Evolutionary conservation across 768 basidiomycete genomes (phyloP).

Genomic region (Russula lepida): DNA sequence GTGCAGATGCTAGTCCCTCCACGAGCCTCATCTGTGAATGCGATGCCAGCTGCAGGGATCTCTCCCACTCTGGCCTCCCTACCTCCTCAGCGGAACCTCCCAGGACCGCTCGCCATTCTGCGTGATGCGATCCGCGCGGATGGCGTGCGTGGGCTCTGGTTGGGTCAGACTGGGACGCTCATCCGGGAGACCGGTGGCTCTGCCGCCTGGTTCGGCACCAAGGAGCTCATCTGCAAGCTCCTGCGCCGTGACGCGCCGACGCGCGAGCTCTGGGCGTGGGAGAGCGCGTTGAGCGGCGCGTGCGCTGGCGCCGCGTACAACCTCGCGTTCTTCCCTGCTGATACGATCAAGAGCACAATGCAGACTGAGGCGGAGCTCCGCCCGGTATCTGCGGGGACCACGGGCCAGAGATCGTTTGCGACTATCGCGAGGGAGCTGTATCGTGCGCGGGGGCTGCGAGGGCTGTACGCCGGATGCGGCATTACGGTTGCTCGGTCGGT

Average conservation of each 20-base stretch:
- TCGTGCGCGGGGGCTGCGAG: slow-evolving; percentile 62
- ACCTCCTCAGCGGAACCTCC: slow-evolving; percentile 32
- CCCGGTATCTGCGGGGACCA: slow-evolving; percentile 37
- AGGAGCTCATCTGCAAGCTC: slow-evolving; percentile 61
- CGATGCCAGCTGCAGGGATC: slow-evolving; percentile 33
- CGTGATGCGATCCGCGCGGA: slow-evolving; percentile 50
- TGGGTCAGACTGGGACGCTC: slow-evolving; percentile 89
- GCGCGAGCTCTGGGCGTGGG: slow-evolving; percentile 43
- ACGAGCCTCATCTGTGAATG: slow-evolving; percentile 14
- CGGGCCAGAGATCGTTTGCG: slow-evolving; percentile 39
- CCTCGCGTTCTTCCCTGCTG: slow-evolving; percentile 88
- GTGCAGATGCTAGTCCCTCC: slow-evolving; percentile 73
- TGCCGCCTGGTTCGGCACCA: slow-evolving; percentile 85
- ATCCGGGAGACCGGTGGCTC: slow-evolving; percentile 90
- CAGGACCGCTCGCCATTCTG: slow-evolving; percentile 69
- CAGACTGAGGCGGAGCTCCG: slow-evolving; percentile 90
- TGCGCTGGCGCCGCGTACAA: slow-evolving; percentile 81
- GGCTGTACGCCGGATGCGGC: slow-evolving; percentile 89
- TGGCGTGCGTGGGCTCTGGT: slow-evolving; percentile 87
- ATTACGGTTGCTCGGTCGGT: slow-evolving; percentile 80
- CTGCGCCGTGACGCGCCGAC: slow-evolving; percentile 36
- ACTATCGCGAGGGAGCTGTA: slow-evolving; percentile 63
- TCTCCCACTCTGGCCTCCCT: slow-evolving; percentile 13
- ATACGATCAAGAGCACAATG: slow-evolving; percentile 89
- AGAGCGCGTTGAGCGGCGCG: slow-evolving; percentile 82